Percentiles rank a stretch among this genome's conserved stretches.
Evolutionary conservation across 2,329 filamentous ascomycete genomes (phyloP).

Genomic region (Colletotrichum liaoningense): DNA sequence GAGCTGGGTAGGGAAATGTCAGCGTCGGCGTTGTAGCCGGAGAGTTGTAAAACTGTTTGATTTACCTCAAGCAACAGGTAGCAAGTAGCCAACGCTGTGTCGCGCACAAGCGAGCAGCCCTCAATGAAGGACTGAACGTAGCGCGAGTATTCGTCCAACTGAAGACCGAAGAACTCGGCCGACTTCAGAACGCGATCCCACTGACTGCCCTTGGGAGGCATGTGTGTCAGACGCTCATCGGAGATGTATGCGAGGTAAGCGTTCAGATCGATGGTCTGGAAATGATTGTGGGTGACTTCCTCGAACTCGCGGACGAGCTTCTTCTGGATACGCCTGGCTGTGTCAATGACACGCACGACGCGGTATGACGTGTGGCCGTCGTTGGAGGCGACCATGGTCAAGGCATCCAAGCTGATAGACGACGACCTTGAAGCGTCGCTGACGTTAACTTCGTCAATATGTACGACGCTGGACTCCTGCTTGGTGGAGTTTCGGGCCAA

Average conservation of each 20-base stretch:
- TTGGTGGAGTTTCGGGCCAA: constrained; percentile 11
- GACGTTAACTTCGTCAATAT: background rate
- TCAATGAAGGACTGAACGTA: constrained; percentile 43
- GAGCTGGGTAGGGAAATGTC: constrained; percentile 41
- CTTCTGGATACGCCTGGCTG: background rate
- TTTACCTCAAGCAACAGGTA: constrained; percentile 52
- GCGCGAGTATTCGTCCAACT: constrained; percentile 49
- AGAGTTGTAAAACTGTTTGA: background rate
- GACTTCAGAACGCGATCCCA: constrained; percentile 54
- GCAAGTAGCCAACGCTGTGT: constrained; percentile 50
- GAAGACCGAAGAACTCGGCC: constrained; percentile 54
- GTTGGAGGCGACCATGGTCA: constrained; percentile 2
- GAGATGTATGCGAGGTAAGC: constrained; percentile 50
- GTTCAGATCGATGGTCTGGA: constrained; percentile 22
- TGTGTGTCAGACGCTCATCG: constrained; percentile 53
- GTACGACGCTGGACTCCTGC: background rate
- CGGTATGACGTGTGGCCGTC: background rate
- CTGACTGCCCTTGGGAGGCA: constrained; percentile 52
- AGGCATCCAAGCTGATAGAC: constrained; percentile 7
- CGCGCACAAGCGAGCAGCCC: constrained; percentile 38
- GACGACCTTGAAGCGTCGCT: constrained; percentile 25
- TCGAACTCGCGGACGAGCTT: constrained; percentile 23
- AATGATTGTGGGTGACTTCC: constrained; percentile 15
- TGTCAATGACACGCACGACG: constrained; percentile 10
- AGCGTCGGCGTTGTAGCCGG: no score